A percentile compares a stretch with the other conserved stretches of the same genome.
Conservation (phyloP, 73 alveolate species). For the Paraurostyla sp. region DNA sequence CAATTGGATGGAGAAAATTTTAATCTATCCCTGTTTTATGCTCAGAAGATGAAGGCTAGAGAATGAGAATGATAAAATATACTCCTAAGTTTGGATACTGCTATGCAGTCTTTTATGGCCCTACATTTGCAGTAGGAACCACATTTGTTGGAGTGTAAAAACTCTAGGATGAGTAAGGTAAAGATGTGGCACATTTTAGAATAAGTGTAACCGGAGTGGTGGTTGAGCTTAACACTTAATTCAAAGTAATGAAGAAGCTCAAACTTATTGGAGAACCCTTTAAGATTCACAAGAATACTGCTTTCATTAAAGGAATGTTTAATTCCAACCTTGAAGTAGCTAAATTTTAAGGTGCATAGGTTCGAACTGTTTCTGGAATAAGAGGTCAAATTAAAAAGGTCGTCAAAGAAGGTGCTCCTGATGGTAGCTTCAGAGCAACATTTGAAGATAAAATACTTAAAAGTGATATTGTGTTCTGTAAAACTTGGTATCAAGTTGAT, state of each 20-base stretch:
- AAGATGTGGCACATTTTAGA: slow-evolving; percentile 78
- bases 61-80: slow-evolving; percentile 96
- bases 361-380: slow-evolving; percentile 99
- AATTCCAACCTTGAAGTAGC: slow-evolving; percentile 93
- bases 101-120: slow-evolving; percentile 96
- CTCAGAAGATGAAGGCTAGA: slow-evolving; percentile 91
- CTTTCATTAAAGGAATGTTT: slow-evolving; percentile 99
- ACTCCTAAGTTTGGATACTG: slow-evolving; percentile 99
- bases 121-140: slow-evolving; percentile 87
- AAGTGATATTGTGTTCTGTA: slow-evolving; percentile 98
- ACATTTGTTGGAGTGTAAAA: slow-evolving; percentile 86
- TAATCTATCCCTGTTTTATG: slow-evolving; percentile 95
- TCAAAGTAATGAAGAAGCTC: slow-evolving; percentile 97
- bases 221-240: slow-evolving; percentile 93
- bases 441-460: slow-evolving; percentile 98
- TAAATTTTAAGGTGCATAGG: slow-evolving; percentile 97
- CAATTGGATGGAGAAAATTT: slow-evolving; percentile 99
- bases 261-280: slow-evolving; percentile 98
- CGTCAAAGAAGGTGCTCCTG: slow-evolving; percentile 91
- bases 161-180: slow-evolving; percentile 71
- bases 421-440: slow-evolving; percentile 99
- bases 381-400: slow-evolving; percentile 99
- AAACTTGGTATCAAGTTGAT: slow-evolving; percentile 96
- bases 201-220: slow-evolving; percentile 82
- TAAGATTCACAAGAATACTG: slow-evolving; percentile 98